phyloP scores from a whole-genome alignment of 805 yeast species.

The Yarrowia sp. region DNA sequence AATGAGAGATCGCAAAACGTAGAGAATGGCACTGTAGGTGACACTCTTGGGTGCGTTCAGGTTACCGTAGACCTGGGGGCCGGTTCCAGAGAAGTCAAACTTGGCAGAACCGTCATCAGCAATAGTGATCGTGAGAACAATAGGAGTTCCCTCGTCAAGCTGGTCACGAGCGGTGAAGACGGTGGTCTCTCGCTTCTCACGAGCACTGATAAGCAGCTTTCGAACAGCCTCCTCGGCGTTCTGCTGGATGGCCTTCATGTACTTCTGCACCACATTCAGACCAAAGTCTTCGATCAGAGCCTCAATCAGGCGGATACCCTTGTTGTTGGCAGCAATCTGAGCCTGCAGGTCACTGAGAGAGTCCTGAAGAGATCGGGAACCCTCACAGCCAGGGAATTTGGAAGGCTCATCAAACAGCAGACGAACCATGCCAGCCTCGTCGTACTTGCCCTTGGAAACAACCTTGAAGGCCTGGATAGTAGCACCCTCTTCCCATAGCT shows the following conservation, averaged over 20 bases:
- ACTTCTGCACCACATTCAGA: slow-evolving; percentile 63
- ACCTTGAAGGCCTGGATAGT: slow-evolving; percentile 79
- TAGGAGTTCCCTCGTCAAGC: slow-evolving; percentile 51
- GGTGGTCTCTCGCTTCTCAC: slow-evolving; percentile 48
- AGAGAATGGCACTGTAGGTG: slow-evolving; percentile 85
- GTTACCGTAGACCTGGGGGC: slow-evolving; percentile 87
- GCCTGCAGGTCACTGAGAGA: slow-evolving; percentile 85
- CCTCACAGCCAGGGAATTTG: slow-evolving; percentile 83
- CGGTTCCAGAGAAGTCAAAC: slow-evolving; percentile 87
- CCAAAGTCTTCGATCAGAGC: slow-evolving; percentile 69
- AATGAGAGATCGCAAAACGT: slow-evolving; percentile 84
- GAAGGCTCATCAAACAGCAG: slow-evolving; percentile 77
- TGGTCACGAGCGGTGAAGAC: slow-evolving; percentile 46
- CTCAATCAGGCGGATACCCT: slow-evolving; percentile 74
- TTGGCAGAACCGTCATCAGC: slow-evolving; percentile 63
- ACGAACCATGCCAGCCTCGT: slow-evolving; percentile 70
- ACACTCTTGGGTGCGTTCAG: slow-evolving; percentile 93
- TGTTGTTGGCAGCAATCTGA: slow-evolving; percentile 86
- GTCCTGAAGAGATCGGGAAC: slow-evolving; percentile 83
- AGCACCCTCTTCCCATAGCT: slow-evolving; percentile 90
- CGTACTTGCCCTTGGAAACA: slow-evolving; percentile 74
- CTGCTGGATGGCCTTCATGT: slow-evolving; percentile 82
- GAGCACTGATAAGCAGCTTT: slow-evolving; percentile 52
- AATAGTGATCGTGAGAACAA: slow-evolving; percentile 47
- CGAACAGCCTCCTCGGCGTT: slow-evolving; percentile 80